A percentile compares a stretch with the other conserved stretches of the same genome.
phyloP scores from a whole-genome alignment of 441 rosid species.

The Arabidopsis hybrid region DNA sequence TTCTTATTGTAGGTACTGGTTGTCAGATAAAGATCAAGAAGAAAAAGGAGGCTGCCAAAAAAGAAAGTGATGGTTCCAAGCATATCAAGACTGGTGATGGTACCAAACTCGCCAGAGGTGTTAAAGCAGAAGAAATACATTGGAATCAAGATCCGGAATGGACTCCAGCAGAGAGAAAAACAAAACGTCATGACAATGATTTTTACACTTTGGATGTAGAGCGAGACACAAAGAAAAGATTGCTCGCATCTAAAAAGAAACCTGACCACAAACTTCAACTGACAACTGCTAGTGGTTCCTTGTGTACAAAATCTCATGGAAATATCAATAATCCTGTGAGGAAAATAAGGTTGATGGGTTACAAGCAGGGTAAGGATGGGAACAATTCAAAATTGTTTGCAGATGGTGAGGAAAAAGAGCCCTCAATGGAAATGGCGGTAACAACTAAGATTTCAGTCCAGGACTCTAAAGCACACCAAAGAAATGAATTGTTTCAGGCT shows the following conservation, averaged over 20 bases:
- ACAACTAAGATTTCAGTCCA: conserved; percentile 46
- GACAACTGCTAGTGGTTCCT: conserved; percentile 50
- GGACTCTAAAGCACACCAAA: conserved; percentile 38
- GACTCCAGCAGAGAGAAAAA: conserved; percentile 30
- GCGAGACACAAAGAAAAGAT: conserved; percentile 50
- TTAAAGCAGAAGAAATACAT: conserved; percentile 32
- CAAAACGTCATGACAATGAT: conserved; percentile 29
- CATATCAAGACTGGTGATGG: conserved; percentile 50
- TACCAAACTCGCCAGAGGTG: conserved; percentile 35
- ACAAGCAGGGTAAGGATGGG: conserved; percentile 49
- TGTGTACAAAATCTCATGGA: conserved; percentile 47
- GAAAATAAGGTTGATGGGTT: conserved; percentile 57
- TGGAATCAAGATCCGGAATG: conserved; percentile 30
- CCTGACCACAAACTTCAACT: conserved; percentile 51
- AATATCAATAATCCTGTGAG: conserved; percentile 44
- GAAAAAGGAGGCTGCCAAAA: conserved; percentile 54
- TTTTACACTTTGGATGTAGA: conserved; percentile 22
- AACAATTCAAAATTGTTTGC: conserved; percentile 36
- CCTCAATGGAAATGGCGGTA: conserved; percentile 47
- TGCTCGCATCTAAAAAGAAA: conserved; percentile 49
- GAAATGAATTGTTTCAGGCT: conserved; percentile 38
- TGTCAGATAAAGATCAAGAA: conserved; percentile 50
- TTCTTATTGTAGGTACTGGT: conserved; percentile 48
- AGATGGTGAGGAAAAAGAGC: conserved; percentile 54
- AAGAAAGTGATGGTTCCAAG: conserved; percentile 49